Evolutionary conservation across 108 stramenopile species (phyloP).

Genomic region (Aurantiochytrium sp.): DNA sequence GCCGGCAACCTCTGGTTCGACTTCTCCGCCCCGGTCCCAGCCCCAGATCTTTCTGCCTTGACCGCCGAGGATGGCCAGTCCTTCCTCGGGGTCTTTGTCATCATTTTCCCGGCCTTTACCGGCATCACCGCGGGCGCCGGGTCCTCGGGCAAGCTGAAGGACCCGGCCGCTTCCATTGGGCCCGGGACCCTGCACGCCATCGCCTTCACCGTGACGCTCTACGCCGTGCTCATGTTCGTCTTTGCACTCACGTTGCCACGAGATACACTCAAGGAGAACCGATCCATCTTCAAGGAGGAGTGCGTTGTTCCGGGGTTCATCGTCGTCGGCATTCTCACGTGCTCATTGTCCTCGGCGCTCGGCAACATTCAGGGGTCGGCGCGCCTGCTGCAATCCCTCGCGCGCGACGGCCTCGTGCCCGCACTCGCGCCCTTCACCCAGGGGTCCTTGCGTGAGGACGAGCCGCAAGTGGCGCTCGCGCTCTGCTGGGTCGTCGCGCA

Average conservation of each 20-base stretch:
- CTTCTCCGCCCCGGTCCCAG: not conserved
- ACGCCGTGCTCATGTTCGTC: not conserved
- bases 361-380: conserved; percentile 14
- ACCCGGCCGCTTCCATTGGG: conserved; percentile 12
- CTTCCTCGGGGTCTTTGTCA: not conserved
- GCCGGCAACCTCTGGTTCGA: not conserved
- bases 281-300: conserved; percentile 26
- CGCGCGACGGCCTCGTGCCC: conserved; percentile 35
- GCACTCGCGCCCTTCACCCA: conserved; percentile 15
- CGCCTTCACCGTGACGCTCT: not conserved
- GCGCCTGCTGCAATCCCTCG: conserved; percentile 32
- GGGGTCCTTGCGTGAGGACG: conserved; percentile 17
- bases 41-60: not conserved
- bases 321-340: conserved; percentile 25
- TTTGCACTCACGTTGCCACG: not conserved
- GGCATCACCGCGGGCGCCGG: conserved; percentile 33
- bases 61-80: not conserved
- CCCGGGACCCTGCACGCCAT: conserved; percentile 27
- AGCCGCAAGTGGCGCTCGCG: conserved; percentile 23
- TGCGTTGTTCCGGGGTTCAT: not conserved
- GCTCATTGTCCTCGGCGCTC: conserved; percentile 24
- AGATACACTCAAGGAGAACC: conserved; percentile 6
- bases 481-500: not conserved
- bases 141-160: conserved; percentile 27
- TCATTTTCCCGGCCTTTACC: conserved; percentile 38